These are phyloP conservation scores for Bipolaris victoriae DNA, from an alignment of 2,329 filamentous ascomycete species.

Conservation along the genomic window DNA sequence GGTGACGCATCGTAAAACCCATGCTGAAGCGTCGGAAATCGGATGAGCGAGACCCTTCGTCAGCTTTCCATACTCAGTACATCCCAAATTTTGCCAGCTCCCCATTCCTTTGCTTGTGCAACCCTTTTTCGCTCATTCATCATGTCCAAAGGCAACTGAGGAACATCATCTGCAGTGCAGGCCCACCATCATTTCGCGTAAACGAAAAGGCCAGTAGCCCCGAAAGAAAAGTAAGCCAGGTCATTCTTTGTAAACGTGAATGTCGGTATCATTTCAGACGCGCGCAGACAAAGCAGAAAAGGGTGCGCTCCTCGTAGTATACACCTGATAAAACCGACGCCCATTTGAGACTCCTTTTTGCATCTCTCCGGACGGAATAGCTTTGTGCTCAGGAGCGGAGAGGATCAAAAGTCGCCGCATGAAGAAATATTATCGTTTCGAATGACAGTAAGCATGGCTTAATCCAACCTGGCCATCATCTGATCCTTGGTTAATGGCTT, in stretches of 20 bases:
- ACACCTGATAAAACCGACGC: conserved; percentile 43
- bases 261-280: conserved; percentile 49
- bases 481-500: conserved; percentile 89
- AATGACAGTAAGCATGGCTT: conserved; percentile 42
- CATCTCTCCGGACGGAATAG: conserved; percentile 40
- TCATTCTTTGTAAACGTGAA: conserved; percentile 44
- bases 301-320: conserved; percentile 45
- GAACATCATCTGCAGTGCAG: conserved; percentile 44
- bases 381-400: conserved; percentile 40
- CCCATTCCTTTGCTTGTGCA: conserved; percentile 37
- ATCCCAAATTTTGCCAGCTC: conserved; percentile 42
- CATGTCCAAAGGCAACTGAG: conserved; percentile 39
- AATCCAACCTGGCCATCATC: conserved; percentile 98
- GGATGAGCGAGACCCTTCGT: conserved; percentile 33
- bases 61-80: conserved; percentile 35
- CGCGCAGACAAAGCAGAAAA: conserved; percentile 46
- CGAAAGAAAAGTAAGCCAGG: conserved; percentile 43
- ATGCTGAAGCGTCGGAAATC: conserved; percentile 33
- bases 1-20: conserved; percentile 35
- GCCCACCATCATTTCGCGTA: conserved; percentile 34
- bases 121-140: conserved; percentile 35
- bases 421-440: conserved; percentile 52
- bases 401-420: conserved; percentile 45
- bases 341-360: conserved; percentile 46
- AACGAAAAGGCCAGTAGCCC: conserved; percentile 36